phyloP scores from a whole-genome alignment of 768 basidiomycete species.

The Trametopsis cervina region DNA sequence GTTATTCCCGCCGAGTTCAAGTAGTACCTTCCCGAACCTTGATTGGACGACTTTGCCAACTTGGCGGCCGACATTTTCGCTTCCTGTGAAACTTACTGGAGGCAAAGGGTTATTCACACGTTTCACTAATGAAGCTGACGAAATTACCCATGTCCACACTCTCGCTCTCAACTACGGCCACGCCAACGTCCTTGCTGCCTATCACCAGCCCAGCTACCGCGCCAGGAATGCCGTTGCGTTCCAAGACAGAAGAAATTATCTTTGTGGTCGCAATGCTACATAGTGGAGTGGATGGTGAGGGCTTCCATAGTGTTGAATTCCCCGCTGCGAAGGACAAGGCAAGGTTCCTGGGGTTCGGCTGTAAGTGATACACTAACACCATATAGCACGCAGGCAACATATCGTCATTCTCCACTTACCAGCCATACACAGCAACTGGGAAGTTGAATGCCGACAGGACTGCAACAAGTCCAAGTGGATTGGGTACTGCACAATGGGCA shows the following conservation, averaged over 20 bases:
- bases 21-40: constrained; percentile 82
- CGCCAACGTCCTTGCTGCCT: constrained; percentile 77
- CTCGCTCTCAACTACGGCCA: constrained; percentile 64
- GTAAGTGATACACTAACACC: constrained; percentile 10
- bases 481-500: constrained; percentile 67
- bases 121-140: constrained; percentile 10
- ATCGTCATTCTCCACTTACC: constrained; percentile 42
- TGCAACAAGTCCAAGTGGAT: constrained; percentile 70
- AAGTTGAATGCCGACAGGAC: constrained; percentile 94
- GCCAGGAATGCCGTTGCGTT: constrained; percentile 76
- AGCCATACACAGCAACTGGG: constrained; percentile 89
- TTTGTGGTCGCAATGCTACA: constrained; percentile 89
- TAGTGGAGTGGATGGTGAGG: constrained; percentile 81
- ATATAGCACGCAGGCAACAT: constrained; percentile 2
- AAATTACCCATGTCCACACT: constrained; percentile 70
- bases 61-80: constrained; percentile 77
- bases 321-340: constrained; percentile 83
- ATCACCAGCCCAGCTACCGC: constrained; percentile 79
- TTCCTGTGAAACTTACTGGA: constrained; percentile 91
- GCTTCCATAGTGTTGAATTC: constrained; percentile 95
- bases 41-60: constrained; percentile 87
- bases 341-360: constrained; percentile 94
- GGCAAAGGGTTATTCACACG: background rate
- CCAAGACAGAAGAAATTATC: constrained; percentile 75
- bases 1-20: constrained; percentile 95